Conservation (phyloP, 257 asterid species). For the Solanum phureja region DNA sequence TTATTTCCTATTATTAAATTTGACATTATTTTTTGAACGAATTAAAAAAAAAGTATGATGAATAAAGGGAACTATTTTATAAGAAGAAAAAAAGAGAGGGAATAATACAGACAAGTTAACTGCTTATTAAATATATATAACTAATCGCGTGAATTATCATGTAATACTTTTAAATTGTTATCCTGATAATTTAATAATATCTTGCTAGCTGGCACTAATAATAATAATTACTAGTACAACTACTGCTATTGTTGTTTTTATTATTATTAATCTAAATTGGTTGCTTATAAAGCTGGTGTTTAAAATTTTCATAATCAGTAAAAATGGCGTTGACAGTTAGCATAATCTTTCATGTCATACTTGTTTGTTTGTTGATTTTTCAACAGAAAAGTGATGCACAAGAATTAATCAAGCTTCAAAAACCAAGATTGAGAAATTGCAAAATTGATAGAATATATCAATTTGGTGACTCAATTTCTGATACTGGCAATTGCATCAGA, state of each 20-base stretch:
- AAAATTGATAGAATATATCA: conserved; percentile 5
- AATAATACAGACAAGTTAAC: background rate
- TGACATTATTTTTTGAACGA: too few species aligned
- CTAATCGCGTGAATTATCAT: background rate
- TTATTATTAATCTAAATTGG: background rate
- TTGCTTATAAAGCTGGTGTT: background rate
- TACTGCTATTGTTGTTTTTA: background rate
- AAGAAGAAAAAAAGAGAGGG: background rate
- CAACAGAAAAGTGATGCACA: background rate
- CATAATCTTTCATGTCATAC: background rate
- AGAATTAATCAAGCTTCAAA: background rate
- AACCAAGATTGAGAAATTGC: background rate
- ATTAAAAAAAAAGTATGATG: background rate
- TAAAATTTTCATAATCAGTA: background rate
- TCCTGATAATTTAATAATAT: background rate
- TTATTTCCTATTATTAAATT: too few species aligned
- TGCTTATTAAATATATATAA: background rate
- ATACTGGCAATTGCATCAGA: conserved; percentile 15
- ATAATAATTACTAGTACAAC: background rate
- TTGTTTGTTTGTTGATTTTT: background rate
- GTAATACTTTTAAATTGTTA: background rate
- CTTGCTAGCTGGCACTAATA: background rate
- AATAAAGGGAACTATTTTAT: background rate
- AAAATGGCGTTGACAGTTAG: background rate
- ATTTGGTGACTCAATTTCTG: conserved; percentile 11